A percentile compares a stretch with the other conserved stretches of the same genome.
Conservation (phyloP, 1,139 yeast species). For the Candida dubliniensis region DNA sequence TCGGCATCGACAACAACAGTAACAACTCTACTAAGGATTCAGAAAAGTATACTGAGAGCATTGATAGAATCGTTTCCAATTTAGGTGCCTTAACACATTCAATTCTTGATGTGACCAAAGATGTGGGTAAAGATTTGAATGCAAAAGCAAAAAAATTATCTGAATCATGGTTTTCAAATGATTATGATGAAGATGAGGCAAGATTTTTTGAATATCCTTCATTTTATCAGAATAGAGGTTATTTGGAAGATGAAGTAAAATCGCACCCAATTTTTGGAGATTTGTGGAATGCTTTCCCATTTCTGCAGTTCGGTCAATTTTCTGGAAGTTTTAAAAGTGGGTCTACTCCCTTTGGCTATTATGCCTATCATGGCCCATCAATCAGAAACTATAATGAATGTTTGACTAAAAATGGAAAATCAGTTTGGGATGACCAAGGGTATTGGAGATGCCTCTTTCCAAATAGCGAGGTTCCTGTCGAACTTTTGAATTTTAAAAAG, state of each 20-base stretch:
- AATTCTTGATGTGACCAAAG: conserved; percentile 23
- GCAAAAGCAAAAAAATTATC: conserved; percentile 24
- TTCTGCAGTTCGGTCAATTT: conserved; percentile 10
- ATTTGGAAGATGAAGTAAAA: conserved; percentile 6
- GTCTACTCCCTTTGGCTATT: conserved; percentile 46
- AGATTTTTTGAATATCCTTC: conserved; percentile 10
- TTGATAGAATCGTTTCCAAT: conserved; percentile 20
- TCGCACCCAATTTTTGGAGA: conserved; percentile 13
- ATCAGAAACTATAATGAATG: conserved; percentile 63
- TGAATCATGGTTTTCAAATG: conserved; percentile 16
- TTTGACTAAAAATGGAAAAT: conserved; percentile 58
- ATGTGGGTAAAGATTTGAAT: conserved; percentile 26
- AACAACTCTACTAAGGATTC: neutral
- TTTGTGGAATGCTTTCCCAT: conserved; percentile 12
- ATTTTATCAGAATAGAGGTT: conserved; percentile 2
- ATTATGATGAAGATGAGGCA: conserved; percentile 3
- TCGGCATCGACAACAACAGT: neutral
- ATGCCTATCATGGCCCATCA: conserved; percentile 64
- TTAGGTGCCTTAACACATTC: conserved; percentile 13
- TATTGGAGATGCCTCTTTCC: conserved; percentile 90
- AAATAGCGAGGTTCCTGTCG: conserved; percentile 42
- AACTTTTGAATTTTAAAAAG: conserved; percentile 30
- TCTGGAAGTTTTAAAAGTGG: conserved; percentile 15
- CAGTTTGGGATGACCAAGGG: conserved; percentile 79
- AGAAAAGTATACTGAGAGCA: conserved; percentile 22